Base-by-base conservation (phyloP, 768 basidiomycete genomes). In the Boletus speciosus region DNA sequence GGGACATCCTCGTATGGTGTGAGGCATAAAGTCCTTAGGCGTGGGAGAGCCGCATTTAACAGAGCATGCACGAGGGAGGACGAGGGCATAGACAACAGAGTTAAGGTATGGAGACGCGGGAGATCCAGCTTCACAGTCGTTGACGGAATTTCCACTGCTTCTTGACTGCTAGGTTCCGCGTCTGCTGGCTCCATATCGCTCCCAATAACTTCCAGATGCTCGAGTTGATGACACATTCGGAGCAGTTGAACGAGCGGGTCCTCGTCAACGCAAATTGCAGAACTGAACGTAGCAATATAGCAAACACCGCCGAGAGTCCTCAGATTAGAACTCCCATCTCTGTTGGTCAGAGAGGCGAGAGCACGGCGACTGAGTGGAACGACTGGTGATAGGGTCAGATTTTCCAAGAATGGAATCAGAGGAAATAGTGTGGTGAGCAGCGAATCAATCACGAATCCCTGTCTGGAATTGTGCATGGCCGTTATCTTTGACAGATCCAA, bases 1-100 rank as follows among this genome's bases (percentile, higher is more conserved):
- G 80, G 79, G 14, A 85, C 62, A 60, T 89, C 87, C 51, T 88
- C 79, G 61, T 86, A 89, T 2, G 89, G 88, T 1, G 89, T 90
- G 36, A 92, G 65, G 14, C 80, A 84, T 19, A 93, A 73, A 58
- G 83, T 84, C 34, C 66, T 75, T 39, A 93, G 73, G 4, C 76
- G 70, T 4, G 87, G 90, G 14, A 93, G 80, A 0, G 81, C 66
- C 0, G 86, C 78, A 37, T 73, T 66, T 16, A 89, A 70, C 27
- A 93, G 73, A 15, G 79, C 76, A 37, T 79, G 70, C 68, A 90
- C 74, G 32, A 90, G 72, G 21, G 83, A 80, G 5, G 86, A 88
- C 6, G 75, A 78, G 47, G 84, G 82, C 73, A 88, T 81, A 2
- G 86, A 85, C 21, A 90, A 72, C 16, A 91, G 61, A 16, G 81